Base-by-base conservation (phyloP, 176 grass and related monocot genomes). In the Chloris gayana region DNA sequence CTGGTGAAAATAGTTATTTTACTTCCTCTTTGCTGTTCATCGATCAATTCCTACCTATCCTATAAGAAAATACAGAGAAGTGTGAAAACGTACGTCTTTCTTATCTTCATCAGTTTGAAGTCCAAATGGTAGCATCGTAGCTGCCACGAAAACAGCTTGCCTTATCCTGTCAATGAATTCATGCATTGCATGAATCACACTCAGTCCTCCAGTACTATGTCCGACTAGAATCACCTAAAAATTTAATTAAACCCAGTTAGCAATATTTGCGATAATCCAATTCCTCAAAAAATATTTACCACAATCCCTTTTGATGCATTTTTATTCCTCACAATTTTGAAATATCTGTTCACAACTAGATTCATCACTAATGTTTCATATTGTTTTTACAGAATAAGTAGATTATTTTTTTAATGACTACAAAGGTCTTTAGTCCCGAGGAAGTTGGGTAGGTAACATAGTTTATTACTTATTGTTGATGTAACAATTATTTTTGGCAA, bases 51-150 rank as follows among this genome's bases (percentile, higher is more conserved):
- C 15, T 72, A 38, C 25, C n/a, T 67, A 39, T 38, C 13, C 2
- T 73, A 25, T 83, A 14, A 57, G 19, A 82, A 13, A 65, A 58
- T 14, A 77, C 70, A 70, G 2, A 56, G 6, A 75, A 35, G 73
- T 35, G 54, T 67, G 10, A 59, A 63, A 76, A 50, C 14, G 67
- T 77, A 93, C 91, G 72, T 93, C 68, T 83, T 87, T 87, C 44
- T 71, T 87, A 75, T 93, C 91, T 85, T 93, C 80, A 58, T 93
- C 74, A 11, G 85, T 85, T 63, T 79, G 78, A 75, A 85, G 77
- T 71, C 91, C 91, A 60, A 81, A 93, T 75, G 91, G 91, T 41
- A 93, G 85, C 91, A 93, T 93, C 13, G 85, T 82, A 61, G 91
- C 91, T 76, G 85, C 87, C 72, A 89, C 83, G 73, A 89, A 89